Conservation (phyloP, 805 yeast genomes). For the Candida silvatica region DNA sequence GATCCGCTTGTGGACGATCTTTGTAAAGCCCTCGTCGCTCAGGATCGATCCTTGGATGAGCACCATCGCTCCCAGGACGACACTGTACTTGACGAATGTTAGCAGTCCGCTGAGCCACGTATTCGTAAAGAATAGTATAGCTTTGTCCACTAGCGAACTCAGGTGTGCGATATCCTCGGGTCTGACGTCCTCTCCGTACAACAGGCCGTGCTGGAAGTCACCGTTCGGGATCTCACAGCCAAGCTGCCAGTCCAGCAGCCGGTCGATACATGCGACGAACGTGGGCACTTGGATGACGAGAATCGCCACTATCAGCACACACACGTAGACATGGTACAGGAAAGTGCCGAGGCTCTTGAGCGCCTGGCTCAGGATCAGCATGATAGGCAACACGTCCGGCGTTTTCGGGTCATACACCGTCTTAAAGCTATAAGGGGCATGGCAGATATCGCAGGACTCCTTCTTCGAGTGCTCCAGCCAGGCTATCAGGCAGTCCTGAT, state of each 20-base stretch:
- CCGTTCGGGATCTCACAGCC: slow-evolving; percentile 44
- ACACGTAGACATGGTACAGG: slow-evolving; percentile 6
- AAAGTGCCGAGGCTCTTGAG: slow-evolving; percentile 2
- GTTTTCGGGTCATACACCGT: slow-evolving; percentile 30
- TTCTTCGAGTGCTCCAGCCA: slow-evolving; percentile 73
- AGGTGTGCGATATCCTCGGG: neutral
- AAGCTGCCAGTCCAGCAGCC: slow-evolving; percentile 45
- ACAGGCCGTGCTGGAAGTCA: slow-evolving; percentile 12
- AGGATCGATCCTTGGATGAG: slow-evolving; percentile 57
- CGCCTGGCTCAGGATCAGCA: slow-evolving; percentile 33
- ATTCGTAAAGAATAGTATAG: slow-evolving; percentile 4
- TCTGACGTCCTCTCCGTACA: slow-evolving; percentile 4
- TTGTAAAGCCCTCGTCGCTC: slow-evolving; percentile 58
- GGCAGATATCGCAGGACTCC: slow-evolving; percentile 81
- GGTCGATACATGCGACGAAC: slow-evolving; percentile 45
- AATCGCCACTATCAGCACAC: slow-evolving; percentile 6
- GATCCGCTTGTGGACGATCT: slow-evolving; percentile 46
- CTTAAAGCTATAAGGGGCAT: slow-evolving; percentile 52
- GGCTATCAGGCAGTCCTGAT: slow-evolving; percentile 82
- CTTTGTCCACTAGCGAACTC: neutral
- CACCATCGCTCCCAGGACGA: slow-evolving; percentile 11
- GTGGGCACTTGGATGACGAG: slow-evolving; percentile 41
- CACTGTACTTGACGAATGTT: slow-evolving; percentile 15
- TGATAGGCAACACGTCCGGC: slow-evolving; percentile 51
- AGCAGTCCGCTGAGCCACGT: slow-evolving; percentile 11